These are phyloP conservation scores for Rhizopogon sp. DNA, from an alignment of 768 basidiomycete species.

Conservation along the genomic window DNA sequence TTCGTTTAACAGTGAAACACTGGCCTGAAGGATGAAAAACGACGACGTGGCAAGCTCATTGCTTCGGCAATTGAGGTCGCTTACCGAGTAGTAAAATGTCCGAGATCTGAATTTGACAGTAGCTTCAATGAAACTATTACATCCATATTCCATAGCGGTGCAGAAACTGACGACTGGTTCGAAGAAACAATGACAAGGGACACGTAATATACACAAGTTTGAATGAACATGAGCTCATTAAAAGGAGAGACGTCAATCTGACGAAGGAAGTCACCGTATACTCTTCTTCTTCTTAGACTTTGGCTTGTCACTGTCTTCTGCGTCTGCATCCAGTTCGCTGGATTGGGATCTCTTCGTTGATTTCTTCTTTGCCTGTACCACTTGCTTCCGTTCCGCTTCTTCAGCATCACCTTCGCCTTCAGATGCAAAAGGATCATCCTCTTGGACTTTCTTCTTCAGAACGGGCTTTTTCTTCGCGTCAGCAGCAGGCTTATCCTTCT, in stretches of 20 bases:
- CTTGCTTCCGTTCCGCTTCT: not conserved
- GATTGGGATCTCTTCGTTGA: not conserved
- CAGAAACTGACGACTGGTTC: not conserved
- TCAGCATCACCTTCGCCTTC: constrained; percentile 31
- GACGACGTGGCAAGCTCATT: too few species aligned
- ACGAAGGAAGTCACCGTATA: too few species aligned
- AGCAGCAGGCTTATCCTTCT: constrained; percentile 14
- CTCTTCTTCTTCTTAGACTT: not conserved
- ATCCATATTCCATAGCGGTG: not conserved
- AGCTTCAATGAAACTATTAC: not conserved
- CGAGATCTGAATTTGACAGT: not conserved
- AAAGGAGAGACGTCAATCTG: too few species aligned
- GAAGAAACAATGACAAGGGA: too few species aligned
- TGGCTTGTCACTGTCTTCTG: not conserved
- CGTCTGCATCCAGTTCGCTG: not conserved
- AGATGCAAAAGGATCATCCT: constrained; percentile 57
- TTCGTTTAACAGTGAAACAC: too few species aligned
- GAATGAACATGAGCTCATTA: too few species aligned
- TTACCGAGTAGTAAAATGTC: too few species aligned
- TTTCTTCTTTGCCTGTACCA: not conserved
- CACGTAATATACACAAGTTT: too few species aligned
- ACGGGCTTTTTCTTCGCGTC: constrained; percentile 35
- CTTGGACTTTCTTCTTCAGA: constrained; percentile 38
- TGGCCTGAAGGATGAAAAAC: too few species aligned
- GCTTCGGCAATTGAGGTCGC: too few species aligned